Percentiles rank a stretch among this genome's conserved stretches.
These are phyloP conservation scores for Aspergillus egyptiacus DNA, from an alignment of 495 filamentous ascomycete genomes.

Conservation along the genomic window DNA sequence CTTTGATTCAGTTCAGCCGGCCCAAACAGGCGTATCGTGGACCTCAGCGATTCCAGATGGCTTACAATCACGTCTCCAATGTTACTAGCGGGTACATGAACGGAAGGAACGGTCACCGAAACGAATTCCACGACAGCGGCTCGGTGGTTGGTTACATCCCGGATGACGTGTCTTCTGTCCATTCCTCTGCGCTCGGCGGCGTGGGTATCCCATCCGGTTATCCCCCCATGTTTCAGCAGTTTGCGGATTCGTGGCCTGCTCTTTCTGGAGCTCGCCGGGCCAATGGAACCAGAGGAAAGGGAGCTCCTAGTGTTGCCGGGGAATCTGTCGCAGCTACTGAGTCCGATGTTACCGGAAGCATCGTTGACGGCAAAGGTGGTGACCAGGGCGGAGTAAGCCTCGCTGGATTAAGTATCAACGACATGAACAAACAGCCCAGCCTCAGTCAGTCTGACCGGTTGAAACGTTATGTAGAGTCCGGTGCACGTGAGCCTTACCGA, in stretches of 20 bases:
- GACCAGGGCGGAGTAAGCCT: constrained; percentile 85
- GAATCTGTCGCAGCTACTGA: constrained; percentile 88
- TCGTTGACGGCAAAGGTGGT: constrained; percentile 63
- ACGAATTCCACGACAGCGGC: constrained; percentile 77
- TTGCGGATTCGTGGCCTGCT: constrained; percentile 84
- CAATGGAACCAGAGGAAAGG: constrained; percentile 57
- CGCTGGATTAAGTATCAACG: constrained; percentile 70
- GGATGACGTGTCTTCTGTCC: constrained; percentile 93
- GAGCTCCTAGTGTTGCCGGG: constrained; percentile 73
- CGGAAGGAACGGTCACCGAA: constrained; percentile 47
- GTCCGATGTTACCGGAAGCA: constrained; percentile 67
- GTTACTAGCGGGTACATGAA: constrained; percentile 45
- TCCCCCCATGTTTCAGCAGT: constrained; percentile 92
- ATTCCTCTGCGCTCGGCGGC: constrained; percentile 84
- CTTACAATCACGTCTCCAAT: constrained; percentile 61
- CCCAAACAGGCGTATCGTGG: constrained; percentile 90
- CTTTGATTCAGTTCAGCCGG: constrained; percentile 88
- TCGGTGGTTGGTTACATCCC: constrained; percentile 92
- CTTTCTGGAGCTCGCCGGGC: constrained; percentile 56
- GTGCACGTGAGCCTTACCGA: constrained; percentile 49
- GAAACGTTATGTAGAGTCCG: constrained; percentile 83
- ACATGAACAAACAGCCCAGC: constrained; percentile 67
- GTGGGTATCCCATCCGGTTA: constrained; percentile 75
- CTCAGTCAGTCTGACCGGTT: constrained; percentile 80
- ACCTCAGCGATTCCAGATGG: constrained; percentile 82